Evolutionary conservation across 345 rosid species (phyloP), one percentile per base, ranked within the genome.

Genomic region (Lepidium sativum): DNA sequence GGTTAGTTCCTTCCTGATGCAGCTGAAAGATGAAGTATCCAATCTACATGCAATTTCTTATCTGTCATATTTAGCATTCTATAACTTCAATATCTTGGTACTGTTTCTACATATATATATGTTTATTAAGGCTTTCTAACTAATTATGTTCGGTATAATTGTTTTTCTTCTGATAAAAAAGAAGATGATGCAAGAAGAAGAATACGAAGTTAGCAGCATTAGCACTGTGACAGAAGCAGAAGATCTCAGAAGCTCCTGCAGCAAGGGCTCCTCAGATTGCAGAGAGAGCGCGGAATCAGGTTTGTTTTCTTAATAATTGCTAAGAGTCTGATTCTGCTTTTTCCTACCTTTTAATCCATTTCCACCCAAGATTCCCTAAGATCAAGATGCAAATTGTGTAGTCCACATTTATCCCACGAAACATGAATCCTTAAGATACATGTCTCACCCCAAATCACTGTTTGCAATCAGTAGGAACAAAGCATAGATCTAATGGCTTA

Each of bases 1-100:
- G 95, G 96, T 85, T 52, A 60, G 84, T 74, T 63, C 27, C 50
- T 78, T 49, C 60, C 56, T 20, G 9, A 25, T 54, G 34, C 33
- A 54, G 42, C 64, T 44, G 27, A 44, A 56, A 53, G 38, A 62
- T 54, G 21, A 54, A 15, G 42, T 70, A 52, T 44, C 38, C 29
- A 31, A 15, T 33, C 35, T 61, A 9, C 25, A 54, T 52, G 48
- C 40, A 14, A 67, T 18, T 45, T 51, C 31, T 39, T 4, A 3
- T 20, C 23, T 14, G 10, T 63, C 67, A 33, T 18, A 7, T 6
- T 48, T 62, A 7, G 61, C 18, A 21, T 39, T 57, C 35, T 23
- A 5, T 47, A 23, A 16, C 23, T 49, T n/a, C 23, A 4, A 29
- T 66, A 16, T 16, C 49, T 21, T 55, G 42, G 40, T 13, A 14